Conservation (phyloP, 768 basidiomycete species). For the Boletus subparvulus region DNA sequence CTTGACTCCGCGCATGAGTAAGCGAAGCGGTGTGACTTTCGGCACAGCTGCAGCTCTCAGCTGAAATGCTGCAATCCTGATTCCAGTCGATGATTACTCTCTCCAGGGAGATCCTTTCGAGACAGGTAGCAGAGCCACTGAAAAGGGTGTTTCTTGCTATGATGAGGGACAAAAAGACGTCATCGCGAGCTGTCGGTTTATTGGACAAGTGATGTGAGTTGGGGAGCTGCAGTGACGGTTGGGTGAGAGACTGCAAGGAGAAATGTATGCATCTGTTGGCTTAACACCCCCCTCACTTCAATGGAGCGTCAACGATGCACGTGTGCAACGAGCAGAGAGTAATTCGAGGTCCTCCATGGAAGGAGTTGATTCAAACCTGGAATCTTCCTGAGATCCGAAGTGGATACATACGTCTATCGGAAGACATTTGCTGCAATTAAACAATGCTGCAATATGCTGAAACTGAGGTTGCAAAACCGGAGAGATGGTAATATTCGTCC, state of each 20-base stretch:
- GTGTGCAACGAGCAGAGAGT: slow-evolving; percentile 44
- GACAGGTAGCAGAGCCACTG: slow-evolving; percentile 47
- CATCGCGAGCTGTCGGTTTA: slow-evolving; percentile 29
- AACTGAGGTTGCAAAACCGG: slow-evolving; percentile 37
- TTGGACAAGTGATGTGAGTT: slow-evolving; percentile 51
- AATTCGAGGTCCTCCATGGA: not conserved
- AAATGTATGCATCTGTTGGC: slow-evolving; percentile 46
- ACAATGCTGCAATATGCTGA: slow-evolving; percentile 44
- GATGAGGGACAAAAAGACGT: slow-evolving; percentile 19
- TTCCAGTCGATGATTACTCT: slow-evolving; percentile 69
- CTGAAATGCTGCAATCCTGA: slow-evolving; percentile 22
- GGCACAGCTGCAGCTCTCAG: no score
- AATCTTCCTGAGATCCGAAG: slow-evolving; percentile 24
- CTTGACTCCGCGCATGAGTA: no score
- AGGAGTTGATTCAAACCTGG: slow-evolving; percentile 23
- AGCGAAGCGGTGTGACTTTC: no score
- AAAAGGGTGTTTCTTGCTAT: slow-evolving; percentile 43
- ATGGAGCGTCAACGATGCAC: slow-evolving; percentile 50
- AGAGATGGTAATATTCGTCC: slow-evolving; percentile 41
- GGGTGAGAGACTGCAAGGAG: slow-evolving; percentile 41
- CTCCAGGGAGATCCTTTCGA: slow-evolving; percentile 51
- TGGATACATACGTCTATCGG: slow-evolving; percentile 55
- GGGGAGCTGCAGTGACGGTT: slow-evolving; percentile 41
- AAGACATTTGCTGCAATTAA: slow-evolving; percentile 51
- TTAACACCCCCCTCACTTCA: slow-evolving; percentile 40